Evolutionary conservation across 805 yeast species (phyloP).

Genomic region (Ogataea methylovora): DNA sequence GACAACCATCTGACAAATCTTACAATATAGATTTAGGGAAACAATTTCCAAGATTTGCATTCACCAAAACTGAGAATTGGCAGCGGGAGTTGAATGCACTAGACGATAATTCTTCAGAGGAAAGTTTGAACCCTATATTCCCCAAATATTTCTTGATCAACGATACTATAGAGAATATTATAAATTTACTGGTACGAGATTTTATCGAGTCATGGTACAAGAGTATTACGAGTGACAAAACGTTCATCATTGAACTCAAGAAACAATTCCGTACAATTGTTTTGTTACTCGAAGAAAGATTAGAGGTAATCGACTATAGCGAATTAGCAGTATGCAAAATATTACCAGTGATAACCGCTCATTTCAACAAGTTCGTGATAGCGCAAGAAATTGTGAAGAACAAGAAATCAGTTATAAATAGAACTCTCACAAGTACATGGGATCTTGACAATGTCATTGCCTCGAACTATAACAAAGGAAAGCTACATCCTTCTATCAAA

Average conservation of each 20-base stretch:
- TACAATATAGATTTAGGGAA: no score
- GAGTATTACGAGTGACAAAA: slow-evolving; percentile 31
- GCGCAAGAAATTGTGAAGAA: slow-evolving; percentile 32
- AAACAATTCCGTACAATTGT: slow-evolving; percentile 36
- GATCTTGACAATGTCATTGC: slow-evolving; percentile 36
- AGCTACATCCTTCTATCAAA: slow-evolving; percentile 51
- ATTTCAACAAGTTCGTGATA: slow-evolving; percentile 42
- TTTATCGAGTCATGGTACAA: slow-evolving; percentile 53
- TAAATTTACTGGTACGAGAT: slow-evolving; percentile 39
- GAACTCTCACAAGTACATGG: slow-evolving; percentile 15
- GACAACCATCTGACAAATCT: no score
- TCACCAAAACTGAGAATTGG: slow-evolving; percentile 26
- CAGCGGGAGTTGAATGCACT: slow-evolving; percentile 11
- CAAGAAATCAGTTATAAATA: slow-evolving; percentile 12
- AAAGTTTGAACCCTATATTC: slow-evolving; percentile 21
- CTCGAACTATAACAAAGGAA: slow-evolving; percentile 38
- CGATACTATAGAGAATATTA: slow-evolving; percentile 42
- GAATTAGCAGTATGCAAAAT: slow-evolving; percentile 48
- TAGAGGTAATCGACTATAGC: slow-evolving; percentile 43
- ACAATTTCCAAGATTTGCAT: slow-evolving; percentile 9
- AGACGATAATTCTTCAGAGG: slow-evolving; percentile 2
- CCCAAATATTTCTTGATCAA: slow-evolving; percentile 47
- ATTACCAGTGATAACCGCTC: slow-evolving; percentile 61
- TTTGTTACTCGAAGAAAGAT: slow-evolving; percentile 31
- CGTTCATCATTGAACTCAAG: slow-evolving; percentile 36